These are phyloP conservation scores for Cadophora sp. DNA, from an alignment of 2,329 filamentous ascomycete genomes.

Conservation along the genomic window DNA sequence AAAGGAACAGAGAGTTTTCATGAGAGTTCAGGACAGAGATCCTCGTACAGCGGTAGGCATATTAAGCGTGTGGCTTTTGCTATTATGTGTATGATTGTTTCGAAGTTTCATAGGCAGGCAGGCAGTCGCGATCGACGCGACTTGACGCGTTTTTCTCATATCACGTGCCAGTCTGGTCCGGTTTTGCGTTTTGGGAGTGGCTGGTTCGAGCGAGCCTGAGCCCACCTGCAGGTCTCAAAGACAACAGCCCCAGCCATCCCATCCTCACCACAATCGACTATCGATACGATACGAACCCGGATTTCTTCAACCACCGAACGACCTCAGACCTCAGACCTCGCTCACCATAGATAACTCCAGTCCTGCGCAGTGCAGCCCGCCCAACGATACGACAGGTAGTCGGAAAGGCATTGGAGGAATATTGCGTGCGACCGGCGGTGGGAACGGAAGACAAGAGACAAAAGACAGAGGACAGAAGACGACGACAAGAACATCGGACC, in stretches of 20 bases:
- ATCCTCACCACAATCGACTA: conserved; percentile 16
- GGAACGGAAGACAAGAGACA: not conserved
- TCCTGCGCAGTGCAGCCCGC: conserved; percentile 5
- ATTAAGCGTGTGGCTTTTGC: not conserved
- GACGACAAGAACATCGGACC: conserved; percentile 16
- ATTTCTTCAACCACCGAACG: conserved; percentile 8
- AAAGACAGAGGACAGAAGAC: too few species aligned
- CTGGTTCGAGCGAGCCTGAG: not conserved
- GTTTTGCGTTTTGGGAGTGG: too few species aligned
- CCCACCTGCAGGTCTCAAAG: not conserved
- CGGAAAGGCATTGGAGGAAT: conserved; percentile 12
- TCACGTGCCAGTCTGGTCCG: not conserved
- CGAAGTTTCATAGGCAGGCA: not conserved
- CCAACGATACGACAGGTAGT: conserved; percentile 5
- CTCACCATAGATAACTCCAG: conserved; percentile 9
- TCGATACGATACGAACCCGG: conserved; percentile 26
- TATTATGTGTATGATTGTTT: too few species aligned
- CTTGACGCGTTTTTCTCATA: conserved; percentile 5
- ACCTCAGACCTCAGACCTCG: not conserved
- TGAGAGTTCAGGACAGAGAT: not conserved
- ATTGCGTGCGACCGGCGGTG: conserved; percentile 24
- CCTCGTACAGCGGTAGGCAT: not conserved
- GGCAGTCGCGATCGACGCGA: conserved; percentile 11
- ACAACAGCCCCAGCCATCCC: conserved; percentile 25
- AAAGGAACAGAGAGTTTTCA: not conserved